These are phyloP conservation scores for Colletotrichum sp. DNA, from an alignment of 2,329 filamentous ascomycete species.

Conservation along the genomic window DNA sequence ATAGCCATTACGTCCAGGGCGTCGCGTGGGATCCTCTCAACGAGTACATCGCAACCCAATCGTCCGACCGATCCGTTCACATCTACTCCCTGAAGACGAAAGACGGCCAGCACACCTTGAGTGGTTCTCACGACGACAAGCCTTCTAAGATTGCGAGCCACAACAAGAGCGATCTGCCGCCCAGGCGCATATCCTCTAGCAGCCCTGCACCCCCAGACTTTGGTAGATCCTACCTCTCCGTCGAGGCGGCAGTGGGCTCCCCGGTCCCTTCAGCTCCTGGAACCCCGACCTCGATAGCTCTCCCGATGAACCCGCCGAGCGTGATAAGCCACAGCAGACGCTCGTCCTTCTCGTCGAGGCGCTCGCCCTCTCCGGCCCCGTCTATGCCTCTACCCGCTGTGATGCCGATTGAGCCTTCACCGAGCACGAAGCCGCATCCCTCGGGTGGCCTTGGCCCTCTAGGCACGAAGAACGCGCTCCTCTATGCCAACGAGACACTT, in stretches of 20 bases:
- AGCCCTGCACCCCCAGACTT: slow-evolving; percentile 92
- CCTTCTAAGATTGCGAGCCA: slow-evolving; percentile 83
- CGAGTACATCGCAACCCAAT: slow-evolving; percentile 97
- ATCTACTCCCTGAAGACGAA: slow-evolving; percentile 97
- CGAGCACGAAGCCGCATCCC: slow-evolving; percentile 66
- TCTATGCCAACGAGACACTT: slow-evolving; percentile 96
- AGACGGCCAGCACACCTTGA: slow-evolving; percentile 89
- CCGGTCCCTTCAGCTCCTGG: slow-evolving; percentile 91
- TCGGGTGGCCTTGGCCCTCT: slow-evolving; percentile 66
- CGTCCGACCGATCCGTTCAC: slow-evolving; percentile 96
- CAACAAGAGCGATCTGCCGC: slow-evolving; percentile 85
- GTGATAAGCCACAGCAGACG: slow-evolving; percentile 67
- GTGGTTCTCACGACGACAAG: slow-evolving; percentile 62
- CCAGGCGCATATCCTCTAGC: slow-evolving; percentile 85
- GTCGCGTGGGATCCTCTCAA: slow-evolving; percentile 98
- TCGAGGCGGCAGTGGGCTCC: slow-evolving; percentile 69
- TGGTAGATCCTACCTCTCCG: slow-evolving; percentile 68
- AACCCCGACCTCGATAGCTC: slow-evolving; percentile 86
- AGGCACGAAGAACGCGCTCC: slow-evolving; percentile 81
- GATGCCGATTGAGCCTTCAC: slow-evolving; percentile 90
- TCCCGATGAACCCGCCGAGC: slow-evolving; percentile 95
- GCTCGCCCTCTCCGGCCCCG: slow-evolving; percentile 91
- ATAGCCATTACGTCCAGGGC: slow-evolving; percentile 97
- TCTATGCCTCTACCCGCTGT: slow-evolving; percentile 94
- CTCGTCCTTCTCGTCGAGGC: slow-evolving; percentile 89